These are phyloP conservation scores for Podospora conica DNA, from an alignment of 495 filamentous ascomycete genomes.

Conservation along the genomic window DNA sequence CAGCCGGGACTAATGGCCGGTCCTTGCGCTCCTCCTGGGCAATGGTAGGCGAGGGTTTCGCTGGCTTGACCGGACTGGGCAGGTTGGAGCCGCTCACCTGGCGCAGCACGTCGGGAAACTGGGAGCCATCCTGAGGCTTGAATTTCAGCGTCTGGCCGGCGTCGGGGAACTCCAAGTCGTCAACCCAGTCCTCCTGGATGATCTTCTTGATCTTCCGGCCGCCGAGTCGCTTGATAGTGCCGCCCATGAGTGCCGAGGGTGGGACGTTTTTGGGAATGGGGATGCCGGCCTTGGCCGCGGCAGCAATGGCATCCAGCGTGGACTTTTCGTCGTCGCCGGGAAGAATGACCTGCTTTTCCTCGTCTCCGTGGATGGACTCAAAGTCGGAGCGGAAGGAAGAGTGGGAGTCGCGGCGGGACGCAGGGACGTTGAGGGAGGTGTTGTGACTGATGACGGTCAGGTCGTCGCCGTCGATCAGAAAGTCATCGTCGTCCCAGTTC, in stretches of 20 bases:
- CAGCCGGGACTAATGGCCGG: slow-evolving; percentile 23
- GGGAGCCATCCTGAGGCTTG: slow-evolving; percentile 50
- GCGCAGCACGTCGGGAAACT: slow-evolving; percentile 63
- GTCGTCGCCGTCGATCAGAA: slow-evolving; percentile 69
- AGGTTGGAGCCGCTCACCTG: slow-evolving; percentile 50
- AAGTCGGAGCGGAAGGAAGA: slow-evolving; percentile 79
- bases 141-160: slow-evolving; percentile 55
- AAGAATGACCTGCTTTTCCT: slow-evolving; percentile 78
- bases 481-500: slow-evolving; percentile 84
- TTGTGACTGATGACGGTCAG: slow-evolving; percentile 61
- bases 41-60: slow-evolving; percentile 14
- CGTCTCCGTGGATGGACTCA: slow-evolving; percentile 67
- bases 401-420: slow-evolving; percentile 64
- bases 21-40: slow-evolving; percentile 22
- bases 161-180: slow-evolving; percentile 78
- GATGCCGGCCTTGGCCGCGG: slow-evolving; percentile 82
- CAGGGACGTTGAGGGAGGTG: slow-evolving; percentile 45
- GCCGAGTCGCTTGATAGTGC: slow-evolving; percentile 88
- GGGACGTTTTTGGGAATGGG: slow-evolving; percentile 85
- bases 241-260: slow-evolving; percentile 87
- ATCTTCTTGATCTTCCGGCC: slow-evolving; percentile 73
- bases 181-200: slow-evolving; percentile 80
- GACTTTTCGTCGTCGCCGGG: slow-evolving; percentile 73
- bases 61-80: slow-evolving; percentile 38
- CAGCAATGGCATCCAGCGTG: slow-evolving; percentile 75